Conservation (phyloP, 2,329 filamentous ascomycete genomes). For the Penicillium sp. region DNA sequence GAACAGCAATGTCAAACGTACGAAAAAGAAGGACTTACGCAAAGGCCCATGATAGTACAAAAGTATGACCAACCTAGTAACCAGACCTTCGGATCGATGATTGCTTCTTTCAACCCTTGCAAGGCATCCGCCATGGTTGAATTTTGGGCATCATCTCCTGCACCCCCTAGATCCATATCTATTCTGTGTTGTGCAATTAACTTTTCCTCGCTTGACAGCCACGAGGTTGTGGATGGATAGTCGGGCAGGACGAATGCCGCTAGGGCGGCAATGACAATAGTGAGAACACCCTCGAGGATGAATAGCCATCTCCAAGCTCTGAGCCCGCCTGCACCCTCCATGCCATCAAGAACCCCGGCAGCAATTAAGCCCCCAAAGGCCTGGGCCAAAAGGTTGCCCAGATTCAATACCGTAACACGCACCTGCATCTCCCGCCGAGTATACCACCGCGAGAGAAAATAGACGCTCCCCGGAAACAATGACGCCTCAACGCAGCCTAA, state of each 20-base stretch:
- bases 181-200: conserved; percentile 39
- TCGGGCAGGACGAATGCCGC: conserved; percentile 61
- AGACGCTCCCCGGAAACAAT: conserved; percentile 65
- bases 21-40: not conserved
- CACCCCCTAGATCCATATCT: conserved; percentile 33
- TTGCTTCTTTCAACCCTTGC: conserved; percentile 9
- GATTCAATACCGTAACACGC: conserved; percentile 37
- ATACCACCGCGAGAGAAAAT: conserved; percentile 66
- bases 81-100: conserved; percentile 55
- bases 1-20: not conserved
- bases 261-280: conserved; percentile 41
- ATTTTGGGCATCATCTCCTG: conserved; percentile 36
- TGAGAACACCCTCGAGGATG: conserved; percentile 42
- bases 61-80: conserved; percentile 46
- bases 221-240: conserved; percentile 35
- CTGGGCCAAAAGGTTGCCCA: conserved; percentile 40
- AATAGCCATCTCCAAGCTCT: conserved; percentile 47
- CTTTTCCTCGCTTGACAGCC: conserved; percentile 36
- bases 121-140: conserved; percentile 53
- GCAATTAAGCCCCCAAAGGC: conserved; percentile 41
- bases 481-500: conserved; percentile 62
- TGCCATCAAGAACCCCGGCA: conserved; percentile 26
- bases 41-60: not conserved
- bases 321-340: conserved; percentile 37
- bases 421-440: conserved; percentile 35